Base-by-base conservation (phyloP, 2,329 filamentous ascomycete genomes). In the Trichoderma simmonsii region DNA sequence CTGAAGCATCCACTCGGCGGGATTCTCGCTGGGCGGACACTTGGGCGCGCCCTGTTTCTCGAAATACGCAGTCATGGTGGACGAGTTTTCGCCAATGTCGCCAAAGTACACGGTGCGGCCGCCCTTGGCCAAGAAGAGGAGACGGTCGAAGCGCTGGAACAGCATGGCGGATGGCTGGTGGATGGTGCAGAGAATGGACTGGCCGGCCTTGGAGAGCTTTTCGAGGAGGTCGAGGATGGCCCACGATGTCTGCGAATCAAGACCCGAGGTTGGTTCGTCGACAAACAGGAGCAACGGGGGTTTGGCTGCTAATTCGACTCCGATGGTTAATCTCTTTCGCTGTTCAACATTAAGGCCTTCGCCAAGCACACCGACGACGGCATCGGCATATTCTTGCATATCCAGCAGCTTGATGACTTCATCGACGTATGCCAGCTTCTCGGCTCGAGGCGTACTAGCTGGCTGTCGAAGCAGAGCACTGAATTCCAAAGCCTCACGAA, bases 161-260 rank as follows among this genome's bases (percentile, higher is more conserved):
- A 77, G 26, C 71, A 75, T 73, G 32, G 76, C 73, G 6, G 81
- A 83, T 1, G 86, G 86, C 74, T 87, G 86, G 76, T 87, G 86
- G 36, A 87, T 86, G 1, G 86, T 87, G 67, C 84, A 85, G 1
- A 87, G 77, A 6, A 87, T 80, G 3, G 85, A 83, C 74, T 87
- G 85, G 2, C 84, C 84, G 3, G 78, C 80, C 63, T 83, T 78
- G 2, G 87, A 84, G n/a, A 92, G 84, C 75, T 92, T 93, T 70
- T 89, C 88, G 11, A 93, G 82, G 79, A 93, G 90, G 30, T 90
- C 88, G 21, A 92, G 87, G 71, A 93, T 93, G 77, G 92, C 91
- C 84, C 91, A 93, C 7, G 91, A 90, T 39, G 87, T 89, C 83
- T 89, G 85, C 2, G 82, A 83, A 76, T 90, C 88, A 14, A 90